Conservation (phyloP, 1,284 basidiomycete species). For the Fomitiporia mediterranea region DNA sequence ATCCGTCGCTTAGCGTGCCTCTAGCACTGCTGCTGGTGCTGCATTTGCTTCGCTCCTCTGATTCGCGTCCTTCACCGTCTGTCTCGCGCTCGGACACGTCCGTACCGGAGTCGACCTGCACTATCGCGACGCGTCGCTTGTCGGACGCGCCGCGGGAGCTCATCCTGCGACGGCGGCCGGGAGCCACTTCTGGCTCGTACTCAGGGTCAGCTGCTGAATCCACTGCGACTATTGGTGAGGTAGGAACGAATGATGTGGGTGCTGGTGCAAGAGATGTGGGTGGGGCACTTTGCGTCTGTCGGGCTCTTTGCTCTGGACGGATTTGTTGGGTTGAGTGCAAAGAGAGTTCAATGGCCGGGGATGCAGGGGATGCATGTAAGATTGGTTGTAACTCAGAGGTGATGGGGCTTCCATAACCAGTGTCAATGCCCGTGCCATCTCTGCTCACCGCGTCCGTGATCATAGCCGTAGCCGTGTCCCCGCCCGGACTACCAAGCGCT, state of each 20-base stretch:
- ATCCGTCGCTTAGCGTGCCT: conserved; percentile 6
- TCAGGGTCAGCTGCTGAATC: not conserved
- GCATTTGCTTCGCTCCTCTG: no score
- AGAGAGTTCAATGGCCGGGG: not conserved
- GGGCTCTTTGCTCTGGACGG: not conserved
- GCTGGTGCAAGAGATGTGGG: not conserved
- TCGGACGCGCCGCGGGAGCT: conserved; percentile 53
- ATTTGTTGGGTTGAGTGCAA: not conserved
- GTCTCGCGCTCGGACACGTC: conserved; percentile 21
- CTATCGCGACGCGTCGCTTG: conserved; percentile 61
- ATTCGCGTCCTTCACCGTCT: not conserved
- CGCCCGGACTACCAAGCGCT: not conserved
- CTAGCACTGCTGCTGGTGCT: not conserved
- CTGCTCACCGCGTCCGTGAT: not conserved
- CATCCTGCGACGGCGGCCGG: conserved; percentile 31
- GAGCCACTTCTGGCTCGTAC: not conserved
- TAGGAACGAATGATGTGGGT: not conserved
- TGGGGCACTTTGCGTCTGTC: not conserved
- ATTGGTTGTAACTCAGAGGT: not conserved
- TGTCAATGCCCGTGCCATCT: not conserved
- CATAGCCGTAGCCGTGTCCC: not conserved
- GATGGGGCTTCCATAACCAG: not conserved
- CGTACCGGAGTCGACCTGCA: conserved; percentile 44
- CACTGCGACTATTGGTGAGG: not conserved
- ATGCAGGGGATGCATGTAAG: not conserved